Evolutionary conservation across 768 basidiomycete species (phyloP).

Genomic region (Hortiboletus flavorubellus): DNA sequence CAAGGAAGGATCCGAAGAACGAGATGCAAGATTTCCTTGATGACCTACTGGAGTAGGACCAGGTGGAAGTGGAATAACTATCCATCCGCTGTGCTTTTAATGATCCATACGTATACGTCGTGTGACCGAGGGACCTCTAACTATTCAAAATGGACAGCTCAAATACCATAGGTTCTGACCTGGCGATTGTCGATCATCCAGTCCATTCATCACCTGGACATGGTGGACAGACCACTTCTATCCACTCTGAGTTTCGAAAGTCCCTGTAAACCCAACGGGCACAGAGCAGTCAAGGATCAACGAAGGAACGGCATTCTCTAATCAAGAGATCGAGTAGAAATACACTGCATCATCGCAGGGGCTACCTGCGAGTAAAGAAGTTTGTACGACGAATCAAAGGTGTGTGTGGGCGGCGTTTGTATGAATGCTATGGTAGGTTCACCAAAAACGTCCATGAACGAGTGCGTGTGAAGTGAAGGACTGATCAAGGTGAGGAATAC

Average conservation of each 20-base stretch:
- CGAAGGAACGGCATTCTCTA: background rate
- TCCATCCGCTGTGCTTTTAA: background rate
- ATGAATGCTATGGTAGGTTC: background rate
- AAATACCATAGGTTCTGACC: background rate
- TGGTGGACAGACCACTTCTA: background rate
- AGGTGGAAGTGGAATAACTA: background rate
- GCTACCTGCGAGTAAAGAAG: background rate
- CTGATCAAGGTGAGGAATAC: background rate
- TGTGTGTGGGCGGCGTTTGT: background rate
- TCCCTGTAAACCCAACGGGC: background rate
- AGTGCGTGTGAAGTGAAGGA: constrained; percentile 1
- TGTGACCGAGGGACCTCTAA: background rate
- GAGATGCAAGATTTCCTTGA: constrained; percentile 74
- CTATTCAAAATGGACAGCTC: background rate
- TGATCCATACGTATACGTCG: background rate
- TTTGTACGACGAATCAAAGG: constrained; percentile 6
- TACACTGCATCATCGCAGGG: constrained; percentile 2
- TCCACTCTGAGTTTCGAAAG: background rate
- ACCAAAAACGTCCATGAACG: constrained; percentile 2
- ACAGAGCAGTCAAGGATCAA: background rate
- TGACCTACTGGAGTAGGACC: constrained; percentile 48
- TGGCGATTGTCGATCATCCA: background rate
- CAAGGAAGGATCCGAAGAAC: constrained; percentile 43
- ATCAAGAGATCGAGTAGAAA: background rate
- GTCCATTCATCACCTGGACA: background rate